Evolutionary conservation across 495 filamentous ascomycete genomes (phyloP), one percentile per base, ranked within the genome.

Genomic region (Stereocaulon alpinum): DNA sequence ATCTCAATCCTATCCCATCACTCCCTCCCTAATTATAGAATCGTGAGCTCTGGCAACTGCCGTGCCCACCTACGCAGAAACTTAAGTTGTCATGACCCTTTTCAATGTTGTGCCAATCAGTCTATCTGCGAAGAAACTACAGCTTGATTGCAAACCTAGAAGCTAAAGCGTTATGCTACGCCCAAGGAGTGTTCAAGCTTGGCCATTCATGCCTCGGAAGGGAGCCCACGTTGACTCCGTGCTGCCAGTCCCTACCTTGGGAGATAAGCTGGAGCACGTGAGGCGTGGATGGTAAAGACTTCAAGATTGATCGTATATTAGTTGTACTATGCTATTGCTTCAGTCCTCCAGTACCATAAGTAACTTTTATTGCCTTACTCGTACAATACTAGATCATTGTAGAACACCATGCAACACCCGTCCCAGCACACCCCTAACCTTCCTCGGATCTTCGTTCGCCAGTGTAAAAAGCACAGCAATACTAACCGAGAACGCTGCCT

Each of bases 101-200:
- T 64, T 75, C 85, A 77, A 83, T 92, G 83, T 78, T 75, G 81
- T 90, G 87, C 79, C 83, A 81, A 90, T 92, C 80, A 90, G 91
- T 95, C 90, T 87, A 79, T 83, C 84, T 93, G 90, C 91, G 87
- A 77, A 96, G 78, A 96, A 24, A 77, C 62, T 71, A 88, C 60
- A 58, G 62, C 71, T 71, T 72, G 66, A 70, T 73, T 72, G 63
- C n/a, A 34, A 32, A n/a, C 30, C 66, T 64, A 15, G 45, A 45
- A 61, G 34, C 30, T 20, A 55, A 30, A 59, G 66, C 50, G 63
- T 69, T 40, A 63, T 67, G 67, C 60, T 59, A 42, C 43, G 20
- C 57, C 45, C 43, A 32, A 30, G 40, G 30, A 20, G 12, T 52
- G 59, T 22, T 20, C 52, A 37, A 49, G 63, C 27, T 2, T 37